Conservation (phyloP, 2,329 filamentous ascomycete genomes). For the Venturia asperata region DNA sequence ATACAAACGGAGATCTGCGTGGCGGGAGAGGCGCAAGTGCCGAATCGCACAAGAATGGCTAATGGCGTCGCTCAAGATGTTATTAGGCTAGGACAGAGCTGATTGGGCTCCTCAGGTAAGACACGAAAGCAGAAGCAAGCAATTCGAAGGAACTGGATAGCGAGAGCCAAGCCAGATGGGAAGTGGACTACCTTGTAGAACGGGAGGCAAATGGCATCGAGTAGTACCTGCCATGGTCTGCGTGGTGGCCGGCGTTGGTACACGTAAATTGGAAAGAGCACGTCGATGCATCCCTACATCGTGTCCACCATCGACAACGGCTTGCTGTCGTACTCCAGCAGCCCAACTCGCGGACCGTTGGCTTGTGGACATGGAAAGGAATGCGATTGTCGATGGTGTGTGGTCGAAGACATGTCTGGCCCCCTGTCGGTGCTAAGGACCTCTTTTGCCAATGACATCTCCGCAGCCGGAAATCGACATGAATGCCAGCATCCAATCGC, state of each 20-base stretch:
- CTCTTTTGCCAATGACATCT: not conserved
- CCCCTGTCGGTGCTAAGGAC: constrained; percentile 3
- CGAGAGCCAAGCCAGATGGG: not conserved
- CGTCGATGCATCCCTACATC: not conserved
- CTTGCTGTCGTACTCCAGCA: not conserved
- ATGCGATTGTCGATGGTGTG: not conserved
- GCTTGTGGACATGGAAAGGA: not conserved
- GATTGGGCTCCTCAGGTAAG: not conserved
- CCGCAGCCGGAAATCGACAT: not conserved
- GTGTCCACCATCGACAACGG: not conserved
- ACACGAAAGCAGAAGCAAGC: not conserved
- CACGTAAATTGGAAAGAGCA: constrained; percentile 13
- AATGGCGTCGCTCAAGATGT: constrained; percentile 7
- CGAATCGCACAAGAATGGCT: constrained; percentile 9
- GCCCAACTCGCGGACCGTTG: not conserved
- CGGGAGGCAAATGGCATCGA: not conserved
- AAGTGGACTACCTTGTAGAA: not conserved
- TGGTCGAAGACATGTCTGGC: not conserved
- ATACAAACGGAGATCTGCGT: not conserved
- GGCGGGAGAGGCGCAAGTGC: constrained; percentile 9
- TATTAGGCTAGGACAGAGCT: not conserved
- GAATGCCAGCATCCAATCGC: not conserved
- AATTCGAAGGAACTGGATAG: not conserved
- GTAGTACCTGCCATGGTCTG: constrained; percentile 7
- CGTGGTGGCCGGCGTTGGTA: not conserved